Evolutionary conservation across 768 basidiomycete species (phyloP).

Genomic region (Podaxis sp.): DNA sequence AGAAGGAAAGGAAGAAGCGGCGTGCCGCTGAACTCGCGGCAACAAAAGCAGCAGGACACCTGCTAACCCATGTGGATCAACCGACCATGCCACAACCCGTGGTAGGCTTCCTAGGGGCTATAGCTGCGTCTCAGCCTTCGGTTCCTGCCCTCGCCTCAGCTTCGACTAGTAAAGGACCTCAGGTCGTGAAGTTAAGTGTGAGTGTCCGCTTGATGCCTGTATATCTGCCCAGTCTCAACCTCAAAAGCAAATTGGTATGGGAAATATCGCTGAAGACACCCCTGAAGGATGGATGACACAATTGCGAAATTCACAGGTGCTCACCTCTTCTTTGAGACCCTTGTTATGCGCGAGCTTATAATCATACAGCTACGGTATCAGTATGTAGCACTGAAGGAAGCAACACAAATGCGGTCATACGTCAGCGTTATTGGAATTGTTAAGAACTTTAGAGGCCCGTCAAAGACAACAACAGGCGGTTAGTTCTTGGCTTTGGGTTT

Average conservation of each 20-base stretch:
- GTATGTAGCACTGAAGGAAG: background rate
- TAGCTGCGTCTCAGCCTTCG: background rate
- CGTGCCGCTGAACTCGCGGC: too few species aligned
- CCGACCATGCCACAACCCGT: background rate
- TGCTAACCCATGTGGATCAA: background rate
- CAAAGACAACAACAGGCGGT: background rate
- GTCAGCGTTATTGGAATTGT: slow-evolving; percentile 6
- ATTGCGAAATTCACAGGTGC: slow-evolving; percentile 1
- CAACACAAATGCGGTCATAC: background rate
- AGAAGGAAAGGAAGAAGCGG: background rate
- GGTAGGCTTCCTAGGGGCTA: background rate
- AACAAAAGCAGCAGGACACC: background rate
- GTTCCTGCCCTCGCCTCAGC: background rate
- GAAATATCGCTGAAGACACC: background rate
- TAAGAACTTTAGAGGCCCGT: background rate
- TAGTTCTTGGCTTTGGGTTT: background rate
- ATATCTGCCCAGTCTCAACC: background rate
- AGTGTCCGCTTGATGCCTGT: background rate
- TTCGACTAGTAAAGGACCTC: background rate
- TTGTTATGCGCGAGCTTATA: background rate
- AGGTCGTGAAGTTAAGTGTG: background rate
- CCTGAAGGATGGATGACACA: slow-evolving; percentile 7
- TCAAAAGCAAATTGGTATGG: background rate
- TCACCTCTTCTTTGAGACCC: background rate
- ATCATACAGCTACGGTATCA: background rate